Conservation (phyloP, 495 filamentous ascomycete species). For the Choiromyces venosus region DNA sequence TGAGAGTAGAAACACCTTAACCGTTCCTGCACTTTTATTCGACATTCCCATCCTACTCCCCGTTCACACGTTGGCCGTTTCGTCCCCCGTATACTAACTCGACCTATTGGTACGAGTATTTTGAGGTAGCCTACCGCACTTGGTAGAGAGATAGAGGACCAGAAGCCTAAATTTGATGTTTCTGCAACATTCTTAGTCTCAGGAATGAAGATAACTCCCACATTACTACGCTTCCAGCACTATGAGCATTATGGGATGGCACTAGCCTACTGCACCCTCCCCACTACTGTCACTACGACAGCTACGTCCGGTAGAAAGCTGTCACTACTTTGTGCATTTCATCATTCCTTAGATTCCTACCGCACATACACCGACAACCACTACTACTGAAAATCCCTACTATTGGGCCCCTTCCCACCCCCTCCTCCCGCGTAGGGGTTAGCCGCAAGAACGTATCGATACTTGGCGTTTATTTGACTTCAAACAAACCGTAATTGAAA, state of each 20-base stretch:
- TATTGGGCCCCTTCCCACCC: not conserved
- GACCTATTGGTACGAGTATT: not conserved
- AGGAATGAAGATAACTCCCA: not conserved
- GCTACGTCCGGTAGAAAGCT: not conserved
- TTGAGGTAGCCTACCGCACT: not conserved
- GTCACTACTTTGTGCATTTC: not conserved
- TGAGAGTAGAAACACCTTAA: not conserved
- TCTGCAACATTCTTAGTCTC: not conserved
- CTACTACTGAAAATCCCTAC: not conserved
- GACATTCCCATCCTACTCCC: not conserved
- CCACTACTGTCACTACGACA: not conserved
- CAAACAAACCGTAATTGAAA: not conserved
- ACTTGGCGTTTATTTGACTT: conserved; percentile 3
- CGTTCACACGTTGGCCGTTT: not conserved
- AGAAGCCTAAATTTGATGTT: not conserved
- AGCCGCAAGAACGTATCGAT: not conserved
- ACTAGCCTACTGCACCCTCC: not conserved
- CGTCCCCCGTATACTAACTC: not conserved
- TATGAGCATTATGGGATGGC: not conserved
- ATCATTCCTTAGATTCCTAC: not conserved
- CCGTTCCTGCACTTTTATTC: not conserved
- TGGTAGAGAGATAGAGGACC: not conserved
- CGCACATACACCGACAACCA: not conserved
- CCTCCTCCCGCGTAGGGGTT: too few species aligned
- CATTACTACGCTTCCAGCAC: not conserved